Conservation (phyloP, 345 rosid genomes). For the Eucalyptus curtisii region DNA sequence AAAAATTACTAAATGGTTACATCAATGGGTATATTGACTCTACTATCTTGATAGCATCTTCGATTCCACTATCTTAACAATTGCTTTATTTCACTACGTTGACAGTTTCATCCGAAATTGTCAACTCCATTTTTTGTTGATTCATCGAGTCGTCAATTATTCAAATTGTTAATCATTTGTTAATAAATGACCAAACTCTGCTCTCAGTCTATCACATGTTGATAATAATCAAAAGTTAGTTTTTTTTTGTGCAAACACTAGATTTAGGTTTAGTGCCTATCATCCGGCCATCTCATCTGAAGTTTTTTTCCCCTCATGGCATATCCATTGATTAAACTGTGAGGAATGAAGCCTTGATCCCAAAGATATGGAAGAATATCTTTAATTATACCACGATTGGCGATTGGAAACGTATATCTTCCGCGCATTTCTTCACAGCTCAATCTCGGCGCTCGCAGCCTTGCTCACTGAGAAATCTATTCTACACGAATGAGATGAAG, state of each 20-base stretch:
- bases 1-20: too few relatives aligned
- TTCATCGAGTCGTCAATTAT: background rate
- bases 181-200: too few relatives aligned
- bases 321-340: background rate
- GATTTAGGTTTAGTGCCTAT: background rate
- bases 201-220: background rate
- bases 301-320: background rate
- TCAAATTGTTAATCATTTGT: too few relatives aligned
- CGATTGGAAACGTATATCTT: background rate
- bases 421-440: background rate
- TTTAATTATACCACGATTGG: too few relatives aligned
- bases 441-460: background rate
- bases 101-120: background rate
- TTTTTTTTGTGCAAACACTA: background rate
- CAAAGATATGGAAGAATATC: background rate
- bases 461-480: constrained; percentile 19
- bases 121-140: background rate
- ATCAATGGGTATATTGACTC: background rate
- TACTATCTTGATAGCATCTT: background rate
- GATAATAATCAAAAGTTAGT: background rate
- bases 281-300: background rate
- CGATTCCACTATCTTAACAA: background rate
- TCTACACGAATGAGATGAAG: constrained; percentile 60
- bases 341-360: background rate
- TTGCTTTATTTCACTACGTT: background rate